Percentiles rank a stretch among this genome's conserved stretches.
These are phyloP conservation scores for Dunaliella primolecta DNA, from an alignment of 139 green algal genomes.

Conservation along the genomic window DNA sequence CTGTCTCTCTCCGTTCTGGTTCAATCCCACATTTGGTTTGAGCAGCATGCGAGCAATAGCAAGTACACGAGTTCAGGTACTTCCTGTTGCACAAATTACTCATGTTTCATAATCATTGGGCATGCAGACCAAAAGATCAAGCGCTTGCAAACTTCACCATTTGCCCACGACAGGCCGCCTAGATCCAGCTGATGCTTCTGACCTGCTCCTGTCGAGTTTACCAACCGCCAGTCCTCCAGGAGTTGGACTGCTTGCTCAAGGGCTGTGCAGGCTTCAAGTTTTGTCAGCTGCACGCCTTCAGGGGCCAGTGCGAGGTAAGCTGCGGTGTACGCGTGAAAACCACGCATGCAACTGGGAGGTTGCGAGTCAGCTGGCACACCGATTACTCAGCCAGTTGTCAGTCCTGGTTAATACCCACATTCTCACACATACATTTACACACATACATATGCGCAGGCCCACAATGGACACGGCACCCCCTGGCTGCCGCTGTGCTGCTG, in stretches of 20 bases:
- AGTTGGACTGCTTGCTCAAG: background rate
- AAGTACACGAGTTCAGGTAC: background rate
- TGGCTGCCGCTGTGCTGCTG: constrained; percentile 14
- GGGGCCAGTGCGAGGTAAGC: background rate
- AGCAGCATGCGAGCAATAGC: background rate
- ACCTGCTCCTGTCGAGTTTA: background rate
- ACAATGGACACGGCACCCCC: constrained; percentile 20
- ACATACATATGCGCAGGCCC: background rate
- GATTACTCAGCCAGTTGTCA: no score
- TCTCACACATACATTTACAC: background rate
- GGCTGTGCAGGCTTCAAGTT: background rate
- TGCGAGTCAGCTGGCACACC: no score
- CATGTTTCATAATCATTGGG: no score
- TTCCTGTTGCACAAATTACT: background rate
- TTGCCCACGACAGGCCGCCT: background rate
- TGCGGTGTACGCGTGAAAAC: background rate
- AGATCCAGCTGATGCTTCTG: background rate
- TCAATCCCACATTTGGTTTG: background rate
- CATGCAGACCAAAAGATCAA: no score
- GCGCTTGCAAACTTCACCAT: background rate
- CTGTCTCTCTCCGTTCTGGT: background rate
- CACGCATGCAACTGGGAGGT: background rate
- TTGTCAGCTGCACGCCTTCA: background rate
- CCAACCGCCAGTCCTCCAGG: background rate
- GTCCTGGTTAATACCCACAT: no score